Percentiles rank a stretch among this genome's conserved stretches.
These are phyloP conservation scores for Umbellularia californica DNA, from an alignment of 164 flowering plant species.

Conservation along the genomic window DNA sequence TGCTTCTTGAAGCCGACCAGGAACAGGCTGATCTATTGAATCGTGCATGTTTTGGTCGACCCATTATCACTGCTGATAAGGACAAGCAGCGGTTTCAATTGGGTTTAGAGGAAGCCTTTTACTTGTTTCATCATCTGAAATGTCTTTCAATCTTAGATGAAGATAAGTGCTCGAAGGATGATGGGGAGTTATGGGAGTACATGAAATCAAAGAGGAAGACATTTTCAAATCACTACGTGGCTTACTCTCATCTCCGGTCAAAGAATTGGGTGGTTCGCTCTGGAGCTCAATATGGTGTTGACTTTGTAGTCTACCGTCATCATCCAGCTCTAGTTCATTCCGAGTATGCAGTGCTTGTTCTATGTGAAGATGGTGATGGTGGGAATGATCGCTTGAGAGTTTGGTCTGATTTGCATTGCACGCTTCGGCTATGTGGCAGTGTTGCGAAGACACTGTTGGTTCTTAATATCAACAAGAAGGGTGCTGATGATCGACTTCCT, in stretches of 20 bases:
- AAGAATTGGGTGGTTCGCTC: constrained; percentile 85
- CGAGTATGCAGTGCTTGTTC: constrained; percentile 63
- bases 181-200: constrained; percentile 48
- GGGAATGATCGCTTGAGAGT: constrained; percentile 40
- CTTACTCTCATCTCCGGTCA: constrained; percentile 59
- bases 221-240: constrained; percentile 54
- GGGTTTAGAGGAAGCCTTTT: constrained; percentile 62
- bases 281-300: constrained; percentile 74
- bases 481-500: constrained; percentile 22
- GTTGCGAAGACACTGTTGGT: constrained; percentile 72
- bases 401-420: constrained; percentile 69
- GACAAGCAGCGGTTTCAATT: constrained; percentile 63
- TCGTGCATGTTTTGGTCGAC: constrained; percentile 58
- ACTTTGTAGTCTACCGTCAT: constrained; percentile 71
- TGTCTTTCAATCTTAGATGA: constrained; percentile 38
- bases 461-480: constrained; percentile 33
- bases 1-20: constrained; percentile 38
- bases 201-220: constrained; percentile 34
- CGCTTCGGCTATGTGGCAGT: constrained; percentile 57
- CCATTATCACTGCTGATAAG: constrained; percentile 36
- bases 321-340: constrained; percentile 77
- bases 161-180: constrained; percentile 15
- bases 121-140: constrained; percentile 37
- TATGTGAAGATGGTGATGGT: constrained; percentile 29
- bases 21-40: constrained; percentile 42